These are phyloP conservation scores for Kurtzmaniella natalensis DNA, from an alignment of 1,139 yeast species.

Conservation along the genomic window DNA sequence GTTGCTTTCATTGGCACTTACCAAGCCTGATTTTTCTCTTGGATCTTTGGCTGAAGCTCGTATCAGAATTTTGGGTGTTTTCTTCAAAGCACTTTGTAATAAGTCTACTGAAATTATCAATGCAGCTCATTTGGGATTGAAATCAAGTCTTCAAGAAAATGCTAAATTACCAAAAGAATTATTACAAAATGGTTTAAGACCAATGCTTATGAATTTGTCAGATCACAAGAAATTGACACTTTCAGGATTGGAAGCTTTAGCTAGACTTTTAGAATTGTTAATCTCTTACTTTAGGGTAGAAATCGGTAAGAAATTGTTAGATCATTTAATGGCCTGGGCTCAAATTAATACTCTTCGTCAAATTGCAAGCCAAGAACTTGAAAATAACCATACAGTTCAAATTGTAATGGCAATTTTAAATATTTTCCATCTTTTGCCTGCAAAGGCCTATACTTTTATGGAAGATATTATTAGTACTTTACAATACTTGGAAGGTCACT, in stretches of 20 bases:
- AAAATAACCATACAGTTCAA: conserved; percentile 75
- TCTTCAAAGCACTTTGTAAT: conserved; percentile 88
- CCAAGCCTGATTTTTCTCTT: conserved; percentile 72
- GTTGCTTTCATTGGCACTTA: conserved; percentile 75
- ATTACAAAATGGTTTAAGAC: conserved; percentile 88
- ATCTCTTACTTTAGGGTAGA: conserved; percentile 95
- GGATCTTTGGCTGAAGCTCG: conserved; percentile 81
- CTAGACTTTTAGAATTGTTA: conserved; percentile 76
- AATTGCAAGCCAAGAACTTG: conserved; percentile 69
- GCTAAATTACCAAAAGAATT: conserved; percentile 89
- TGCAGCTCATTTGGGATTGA: conserved; percentile 88
- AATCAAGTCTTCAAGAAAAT: conserved; percentile 78
- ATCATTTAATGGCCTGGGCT: conserved; percentile 96
- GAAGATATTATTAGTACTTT: conserved; percentile 78
- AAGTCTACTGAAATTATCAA: conserved; percentile 83
- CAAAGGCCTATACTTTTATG: conserved; percentile 88
- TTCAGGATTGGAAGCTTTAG: conserved; percentile 86
- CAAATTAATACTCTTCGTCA: conserved; percentile 72
- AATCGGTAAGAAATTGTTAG: conserved; percentile 87
- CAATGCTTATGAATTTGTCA: conserved; percentile 90
- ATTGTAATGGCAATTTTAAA: conserved; percentile 88
- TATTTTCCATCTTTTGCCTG: conserved; percentile 86
- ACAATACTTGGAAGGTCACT: conserved; percentile 71
- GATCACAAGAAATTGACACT: conserved; percentile 90
- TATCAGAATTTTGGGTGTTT: conserved; percentile 83